phyloP scores from a whole-genome alignment of 768 basidiomycete species.

The Aureoboletus auriporus region DNA sequence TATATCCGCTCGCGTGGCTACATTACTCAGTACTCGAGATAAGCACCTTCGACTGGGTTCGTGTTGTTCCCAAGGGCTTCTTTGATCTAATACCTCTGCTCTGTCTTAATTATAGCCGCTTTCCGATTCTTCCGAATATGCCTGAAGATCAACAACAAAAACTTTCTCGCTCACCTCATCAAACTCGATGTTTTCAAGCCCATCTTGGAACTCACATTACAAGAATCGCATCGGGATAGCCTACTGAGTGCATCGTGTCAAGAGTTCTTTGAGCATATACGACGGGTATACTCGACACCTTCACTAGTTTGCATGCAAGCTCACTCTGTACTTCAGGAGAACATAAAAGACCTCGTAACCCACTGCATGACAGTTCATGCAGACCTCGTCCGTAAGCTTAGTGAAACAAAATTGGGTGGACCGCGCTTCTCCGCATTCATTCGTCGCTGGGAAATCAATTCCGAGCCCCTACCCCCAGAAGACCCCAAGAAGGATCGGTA shows the following conservation, averaged over 20 bases:
- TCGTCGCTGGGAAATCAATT: conserved; percentile 88
- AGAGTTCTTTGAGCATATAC: conserved; percentile 91
- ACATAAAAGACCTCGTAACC: conserved; percentile 79
- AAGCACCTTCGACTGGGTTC: conserved; percentile 91
- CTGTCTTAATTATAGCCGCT: conserved; percentile 52
- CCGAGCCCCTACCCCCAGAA: conserved; percentile 64
- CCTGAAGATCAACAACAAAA: conserved; percentile 77
- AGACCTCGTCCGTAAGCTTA: conserved; percentile 58
- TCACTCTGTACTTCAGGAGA: conserved; percentile 54
- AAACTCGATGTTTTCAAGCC: conserved; percentile 84
- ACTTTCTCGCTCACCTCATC: conserved; percentile 67
- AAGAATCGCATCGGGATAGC: conserved; percentile 85
- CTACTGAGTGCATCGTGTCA: conserved; percentile 92
- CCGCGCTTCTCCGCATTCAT: conserved; percentile 71
- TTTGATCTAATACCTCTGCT: conserved; percentile 11
- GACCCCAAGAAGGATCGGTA: conserved; percentile 52
- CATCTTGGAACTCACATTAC: conserved; percentile 77
- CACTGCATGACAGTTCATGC: conserved; percentile 81
- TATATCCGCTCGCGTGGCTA: conserved; percentile 69
- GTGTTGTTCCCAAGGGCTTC: conserved; percentile 24
- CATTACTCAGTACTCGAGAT: conserved; percentile 75
- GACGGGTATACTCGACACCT: conserved; percentile 53
- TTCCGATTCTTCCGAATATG: conserved; percentile 89
- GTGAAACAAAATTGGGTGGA: conserved; percentile 55
- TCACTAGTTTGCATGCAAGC: background rate